A percentile compares a stretch with the other conserved stretches of the same genome.
Evolutionary conservation across 2,329 filamentous ascomycete species (phyloP).

Genomic region (Ceratocystis papillata): DNA sequence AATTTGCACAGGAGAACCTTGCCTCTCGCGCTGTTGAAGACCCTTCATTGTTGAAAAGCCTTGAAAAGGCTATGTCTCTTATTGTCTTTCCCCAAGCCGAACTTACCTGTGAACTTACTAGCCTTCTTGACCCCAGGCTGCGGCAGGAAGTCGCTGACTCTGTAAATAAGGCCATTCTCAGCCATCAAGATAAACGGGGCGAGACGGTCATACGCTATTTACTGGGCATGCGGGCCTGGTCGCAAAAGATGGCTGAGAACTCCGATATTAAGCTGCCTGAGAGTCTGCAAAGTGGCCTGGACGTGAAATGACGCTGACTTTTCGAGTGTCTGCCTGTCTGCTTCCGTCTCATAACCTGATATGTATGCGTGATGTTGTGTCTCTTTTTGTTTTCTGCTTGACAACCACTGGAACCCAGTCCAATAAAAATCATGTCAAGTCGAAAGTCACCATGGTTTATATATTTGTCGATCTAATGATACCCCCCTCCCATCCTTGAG

Average conservation of each 20-base stretch:
- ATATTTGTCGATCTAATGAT: too few species aligned
- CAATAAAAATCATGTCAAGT: not conserved
- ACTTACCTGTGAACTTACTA: conserved; percentile 62
- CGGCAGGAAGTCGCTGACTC: conserved; percentile 72
- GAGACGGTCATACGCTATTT: conserved; percentile 76
- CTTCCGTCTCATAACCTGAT: not conserved
- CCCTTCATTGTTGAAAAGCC: conserved; percentile 67
- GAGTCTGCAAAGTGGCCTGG: conserved; percentile 33
- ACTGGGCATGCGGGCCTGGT: conserved; percentile 74
- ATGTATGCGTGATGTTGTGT: not conserved
- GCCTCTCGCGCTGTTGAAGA: conserved; percentile 78
- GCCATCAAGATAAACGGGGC: conserved; percentile 57
- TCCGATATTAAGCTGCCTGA: conserved; percentile 29
- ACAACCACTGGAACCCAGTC: conserved; percentile 1
- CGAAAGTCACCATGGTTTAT: too few species aligned
- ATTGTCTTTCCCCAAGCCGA: conserved; percentile 78
- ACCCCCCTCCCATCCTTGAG: too few species aligned
- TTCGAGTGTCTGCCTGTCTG: not conserved
- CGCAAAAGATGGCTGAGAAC: not conserved
- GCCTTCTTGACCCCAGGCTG: conserved; percentile 66
- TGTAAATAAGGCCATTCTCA: conserved; percentile 82
- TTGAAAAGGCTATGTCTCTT: conserved; percentile 87
- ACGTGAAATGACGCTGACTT: conserved; percentile 25
- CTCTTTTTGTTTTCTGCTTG: not conserved
- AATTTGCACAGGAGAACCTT: conserved; percentile 78